Conservation (phyloP, 768 basidiomycete species). For the Hygrocybe punicea region DNA sequence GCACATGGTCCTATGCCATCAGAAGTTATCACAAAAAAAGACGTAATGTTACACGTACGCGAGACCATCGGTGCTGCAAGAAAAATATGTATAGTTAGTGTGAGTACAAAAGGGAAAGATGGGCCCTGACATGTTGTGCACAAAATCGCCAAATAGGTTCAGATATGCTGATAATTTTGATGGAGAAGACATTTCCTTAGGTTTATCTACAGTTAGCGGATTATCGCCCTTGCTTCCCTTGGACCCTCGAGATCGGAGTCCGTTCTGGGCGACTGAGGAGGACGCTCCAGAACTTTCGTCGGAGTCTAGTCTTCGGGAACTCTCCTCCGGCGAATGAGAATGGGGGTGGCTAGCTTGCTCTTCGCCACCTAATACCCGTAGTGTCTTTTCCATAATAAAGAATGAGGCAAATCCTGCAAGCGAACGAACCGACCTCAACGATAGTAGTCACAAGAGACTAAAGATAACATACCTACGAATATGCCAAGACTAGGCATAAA, state of each 20-base stretch:
- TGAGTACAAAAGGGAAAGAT: slow-evolving; percentile 11
- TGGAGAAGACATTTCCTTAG: slow-evolving; percentile 45
- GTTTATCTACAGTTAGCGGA: slow-evolving; percentile 15
- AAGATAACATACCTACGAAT: slow-evolving; percentile 42
- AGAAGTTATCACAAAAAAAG: background rate
- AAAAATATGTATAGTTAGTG: slow-evolving; percentile 6
- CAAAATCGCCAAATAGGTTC: slow-evolving; percentile 90
- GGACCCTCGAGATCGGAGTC: slow-evolving; percentile 48
- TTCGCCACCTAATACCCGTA: slow-evolving; percentile 70
- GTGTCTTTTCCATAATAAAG: slow-evolving; percentile 90
- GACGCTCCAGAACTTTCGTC: slow-evolving; percentile 45
- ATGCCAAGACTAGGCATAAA: slow-evolving; percentile 58
- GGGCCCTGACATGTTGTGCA: slow-evolving; percentile 78
- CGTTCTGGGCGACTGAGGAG: slow-evolving; percentile 38
- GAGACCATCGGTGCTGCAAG: slow-evolving; percentile 80
- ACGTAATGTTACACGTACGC: slow-evolving; percentile 51
- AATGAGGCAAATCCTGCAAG: slow-evolving; percentile 86
- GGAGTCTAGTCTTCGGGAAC: no score
- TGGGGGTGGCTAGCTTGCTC: slow-evolving; percentile 58
- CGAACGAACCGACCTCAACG: slow-evolving; percentile 42
- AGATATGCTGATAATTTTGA: slow-evolving; percentile 89
- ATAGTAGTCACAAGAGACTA: background rate
- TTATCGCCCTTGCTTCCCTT: slow-evolving; percentile 26
- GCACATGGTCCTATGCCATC: background rate
- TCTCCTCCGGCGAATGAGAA: slow-evolving; percentile 50